Evolutionary conservation across 805 yeast genomes (phyloP).

Genomic region (Candida arabinofermentans): DNA sequence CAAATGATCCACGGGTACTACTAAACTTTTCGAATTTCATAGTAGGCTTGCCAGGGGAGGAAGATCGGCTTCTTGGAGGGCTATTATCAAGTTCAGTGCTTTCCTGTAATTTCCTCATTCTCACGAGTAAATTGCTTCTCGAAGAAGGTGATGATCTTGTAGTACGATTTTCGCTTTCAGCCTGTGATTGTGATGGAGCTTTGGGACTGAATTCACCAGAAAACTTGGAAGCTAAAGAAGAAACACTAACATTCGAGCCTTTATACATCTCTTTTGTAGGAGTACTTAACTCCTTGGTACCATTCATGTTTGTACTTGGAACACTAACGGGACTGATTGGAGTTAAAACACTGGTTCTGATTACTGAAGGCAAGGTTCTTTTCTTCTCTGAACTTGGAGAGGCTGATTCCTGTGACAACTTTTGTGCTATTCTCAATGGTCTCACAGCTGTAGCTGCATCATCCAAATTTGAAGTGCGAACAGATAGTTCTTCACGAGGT

Average conservation of each 20-base stretch:
- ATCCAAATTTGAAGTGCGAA: constrained; percentile 12
- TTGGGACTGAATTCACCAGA: constrained; percentile 4
- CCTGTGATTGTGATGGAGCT: not conserved
- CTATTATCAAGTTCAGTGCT: constrained; percentile 7
- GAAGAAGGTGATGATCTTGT: constrained; percentile 18
- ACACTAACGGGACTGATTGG: constrained; percentile 15
- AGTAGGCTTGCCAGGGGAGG: constrained; percentile 17
- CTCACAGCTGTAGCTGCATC: constrained; percentile 46
- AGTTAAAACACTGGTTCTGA: not conserved
- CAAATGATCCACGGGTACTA: constrained; percentile 21
- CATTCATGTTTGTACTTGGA: constrained; percentile 9
- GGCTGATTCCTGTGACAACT: constrained; percentile 28
- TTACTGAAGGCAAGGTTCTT: constrained; percentile 1
- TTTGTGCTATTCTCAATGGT: constrained; percentile 66
- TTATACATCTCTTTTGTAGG: constrained; percentile 16
- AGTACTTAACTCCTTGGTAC: not conserved
- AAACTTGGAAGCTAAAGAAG: constrained; percentile 29
- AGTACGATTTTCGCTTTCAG: constrained; percentile 11
- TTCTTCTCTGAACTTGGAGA: not conserved
- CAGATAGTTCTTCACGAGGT: not conserved
- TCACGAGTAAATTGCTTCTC: constrained; percentile 18
- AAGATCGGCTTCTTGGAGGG: constrained; percentile 14
- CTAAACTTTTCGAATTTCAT: constrained; percentile 29
- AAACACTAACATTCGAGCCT: constrained; percentile 19
- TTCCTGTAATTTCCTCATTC: constrained; percentile 26